Evolutionary conservation across 768 basidiomycete species (phyloP).

Genomic region (Fistulinella prunicolor): DNA sequence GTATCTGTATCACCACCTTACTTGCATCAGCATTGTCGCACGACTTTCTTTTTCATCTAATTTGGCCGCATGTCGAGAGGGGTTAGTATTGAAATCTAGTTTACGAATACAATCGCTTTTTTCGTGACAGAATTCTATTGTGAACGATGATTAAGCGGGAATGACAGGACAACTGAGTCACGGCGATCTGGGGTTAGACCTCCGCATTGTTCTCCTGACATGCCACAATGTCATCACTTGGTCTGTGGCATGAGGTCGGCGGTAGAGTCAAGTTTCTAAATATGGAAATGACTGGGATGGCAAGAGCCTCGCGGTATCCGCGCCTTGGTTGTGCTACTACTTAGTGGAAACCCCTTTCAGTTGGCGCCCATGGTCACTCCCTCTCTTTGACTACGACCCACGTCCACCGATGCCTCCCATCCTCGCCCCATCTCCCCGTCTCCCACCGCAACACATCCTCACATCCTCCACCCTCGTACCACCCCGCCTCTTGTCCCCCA

Average conservation of each 20-base stretch:
- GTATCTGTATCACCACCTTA: constrained; percentile 29
- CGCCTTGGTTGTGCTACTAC: no score
- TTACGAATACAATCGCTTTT: constrained; percentile 11
- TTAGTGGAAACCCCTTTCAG: constrained; percentile 29
- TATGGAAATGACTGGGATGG: constrained; percentile 12
- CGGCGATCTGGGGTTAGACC: no score
- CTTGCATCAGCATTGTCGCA: constrained; percentile 25
- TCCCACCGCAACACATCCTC: constrained; percentile 20
- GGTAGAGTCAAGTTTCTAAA: constrained; percentile 28
- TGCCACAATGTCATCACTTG: background rate
- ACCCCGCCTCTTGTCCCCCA: constrained; percentile 38
- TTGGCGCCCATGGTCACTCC: constrained; percentile 11
- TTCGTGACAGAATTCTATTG: background rate
- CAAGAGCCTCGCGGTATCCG: constrained; percentile 24
- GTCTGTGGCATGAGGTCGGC: no score
- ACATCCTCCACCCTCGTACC: constrained; percentile 21
- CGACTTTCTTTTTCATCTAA: constrained; percentile 18
- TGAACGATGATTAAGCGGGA: no score
- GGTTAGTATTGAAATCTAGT: constrained; percentile 21
- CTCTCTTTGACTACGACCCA: constrained; percentile 28
- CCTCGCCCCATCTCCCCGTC: constrained; percentile 39
- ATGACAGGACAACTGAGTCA: background rate
- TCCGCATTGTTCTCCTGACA: constrained; percentile 27
- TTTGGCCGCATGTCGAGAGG: constrained; percentile 26
- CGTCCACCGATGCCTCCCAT: constrained; percentile 38